Evolutionary conservation across 495 filamentous ascomycete species (phyloP).

Genomic region (Articulospora tetracladia): DNA sequence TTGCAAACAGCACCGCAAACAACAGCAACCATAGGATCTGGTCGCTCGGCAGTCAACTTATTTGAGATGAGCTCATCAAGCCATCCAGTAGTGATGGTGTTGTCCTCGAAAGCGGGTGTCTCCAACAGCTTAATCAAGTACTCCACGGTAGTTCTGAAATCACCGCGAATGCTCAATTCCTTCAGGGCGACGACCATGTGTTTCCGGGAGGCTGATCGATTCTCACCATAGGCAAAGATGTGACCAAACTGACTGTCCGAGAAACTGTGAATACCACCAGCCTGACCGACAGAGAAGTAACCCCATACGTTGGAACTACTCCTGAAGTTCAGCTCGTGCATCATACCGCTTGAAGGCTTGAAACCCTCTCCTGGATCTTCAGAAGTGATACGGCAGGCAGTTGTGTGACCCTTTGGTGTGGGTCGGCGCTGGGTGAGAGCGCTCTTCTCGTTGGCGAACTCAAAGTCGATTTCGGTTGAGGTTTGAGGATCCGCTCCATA

Average conservation of each 20-base stretch:
- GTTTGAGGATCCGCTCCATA: conserved; percentile 93
- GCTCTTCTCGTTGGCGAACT: conserved; percentile 86
- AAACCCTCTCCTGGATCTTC: conserved; percentile 99
- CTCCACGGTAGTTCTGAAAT: conserved; percentile 97
- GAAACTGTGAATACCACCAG: conserved; percentile 97
- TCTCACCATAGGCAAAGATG: conserved; percentile 99
- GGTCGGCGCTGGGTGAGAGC: conserved; percentile 82
- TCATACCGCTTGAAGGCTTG: conserved; percentile 97
- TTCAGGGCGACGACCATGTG: conserved; percentile 99
- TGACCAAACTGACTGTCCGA: conserved; percentile 99
- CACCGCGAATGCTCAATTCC: conserved; percentile 98
- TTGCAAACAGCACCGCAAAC: conserved; percentile 94
- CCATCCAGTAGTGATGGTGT: conserved; percentile 99
- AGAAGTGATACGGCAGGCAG: conserved; percentile 98
- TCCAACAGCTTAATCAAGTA: conserved; percentile 99
- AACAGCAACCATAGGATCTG: conserved; percentile 85
- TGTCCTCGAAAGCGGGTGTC: conserved; percentile 96
- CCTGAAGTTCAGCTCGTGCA: conserved; percentile 99
- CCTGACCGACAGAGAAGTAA: conserved; percentile 98
- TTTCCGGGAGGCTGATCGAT: conserved; percentile 89
- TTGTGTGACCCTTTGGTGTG: conserved; percentile 92
- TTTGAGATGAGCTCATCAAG: conserved; percentile 98
- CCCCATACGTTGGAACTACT: conserved; percentile 99
- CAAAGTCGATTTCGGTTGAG: conserved; percentile 88
- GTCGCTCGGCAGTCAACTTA: conserved; percentile 93